phyloP scores from a whole-genome alignment of 345 rosid genomes.

The Citrus australasica region DNA sequence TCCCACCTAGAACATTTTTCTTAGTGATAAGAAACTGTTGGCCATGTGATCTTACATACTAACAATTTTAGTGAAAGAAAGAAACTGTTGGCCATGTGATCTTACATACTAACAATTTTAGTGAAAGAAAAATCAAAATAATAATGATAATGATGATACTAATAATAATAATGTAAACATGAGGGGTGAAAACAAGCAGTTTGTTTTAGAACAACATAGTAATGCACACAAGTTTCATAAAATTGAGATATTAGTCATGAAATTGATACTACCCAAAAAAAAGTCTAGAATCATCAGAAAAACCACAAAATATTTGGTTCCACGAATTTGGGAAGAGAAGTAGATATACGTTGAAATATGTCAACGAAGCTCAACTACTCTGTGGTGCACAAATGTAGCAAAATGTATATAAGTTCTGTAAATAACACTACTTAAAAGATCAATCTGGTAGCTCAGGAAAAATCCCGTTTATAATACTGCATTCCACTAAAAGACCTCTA shows the following conservation, averaged over 20 bases:
- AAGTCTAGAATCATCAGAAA: background rate
- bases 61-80: no score
- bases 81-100: background rate
- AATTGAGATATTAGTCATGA: background rate
- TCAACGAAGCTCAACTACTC: background rate
- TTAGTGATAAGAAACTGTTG: background rate
- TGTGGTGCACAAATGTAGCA: background rate
- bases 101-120: background rate
- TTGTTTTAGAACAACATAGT: background rate
- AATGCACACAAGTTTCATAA: background rate
- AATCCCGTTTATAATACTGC: background rate
- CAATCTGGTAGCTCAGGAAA: background rate
- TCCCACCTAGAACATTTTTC: constrained; percentile 66
- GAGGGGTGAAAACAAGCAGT: background rate
- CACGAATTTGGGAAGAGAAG: background rate
- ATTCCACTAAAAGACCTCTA: background rate
- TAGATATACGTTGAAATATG: background rate
- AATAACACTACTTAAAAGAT: background rate
- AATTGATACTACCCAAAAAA: background rate
- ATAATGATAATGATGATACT: background rate
- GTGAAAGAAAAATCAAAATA: background rate
- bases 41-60: background rate
- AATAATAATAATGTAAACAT: background rate
- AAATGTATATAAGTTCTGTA: background rate
- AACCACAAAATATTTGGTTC: background rate